Conservation (phyloP, 2,329 filamentous ascomycete species). For the Diplodia mutila region DNA sequence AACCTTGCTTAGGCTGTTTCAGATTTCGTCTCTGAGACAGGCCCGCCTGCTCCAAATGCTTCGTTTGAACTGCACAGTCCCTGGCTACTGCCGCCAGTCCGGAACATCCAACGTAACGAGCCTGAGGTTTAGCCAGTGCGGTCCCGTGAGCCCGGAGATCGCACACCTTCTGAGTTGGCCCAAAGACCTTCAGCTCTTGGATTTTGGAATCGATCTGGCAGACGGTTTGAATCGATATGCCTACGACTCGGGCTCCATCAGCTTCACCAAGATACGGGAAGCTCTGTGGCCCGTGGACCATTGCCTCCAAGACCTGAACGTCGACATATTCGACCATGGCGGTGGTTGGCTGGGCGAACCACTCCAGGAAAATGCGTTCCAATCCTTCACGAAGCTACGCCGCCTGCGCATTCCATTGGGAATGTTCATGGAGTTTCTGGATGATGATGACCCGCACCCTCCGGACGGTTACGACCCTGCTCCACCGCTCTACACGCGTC, state of each 20-base stretch:
- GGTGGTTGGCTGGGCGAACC: neutral
- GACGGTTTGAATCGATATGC: neutral
- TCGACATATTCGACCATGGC: neutral
- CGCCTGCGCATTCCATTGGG: neutral
- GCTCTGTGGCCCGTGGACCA: neutral
- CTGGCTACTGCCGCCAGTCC: neutral
- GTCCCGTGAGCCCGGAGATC: neutral
- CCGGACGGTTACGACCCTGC: neutral
- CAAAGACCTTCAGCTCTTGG: neutral
- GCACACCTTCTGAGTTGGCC: conserved; percentile 6
- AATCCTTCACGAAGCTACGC: neutral
- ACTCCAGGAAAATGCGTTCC: neutral
- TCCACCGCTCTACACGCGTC: neutral
- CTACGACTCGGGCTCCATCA: neutral
- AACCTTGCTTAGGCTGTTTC: neutral
- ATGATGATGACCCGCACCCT: neutral
- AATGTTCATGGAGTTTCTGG: neutral
- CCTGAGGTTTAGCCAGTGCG: neutral
- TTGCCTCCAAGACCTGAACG: neutral
- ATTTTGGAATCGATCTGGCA: neutral
- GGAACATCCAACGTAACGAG: neutral
- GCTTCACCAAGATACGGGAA: neutral
- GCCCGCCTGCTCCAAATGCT: neutral
- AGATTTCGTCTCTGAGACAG: neutral
- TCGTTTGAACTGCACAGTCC: neutral